Percentiles rank a stretch among this genome's conserved stretches.
Evolutionary conservation across 2,329 filamentous ascomycete species (phyloP).

Genomic region (Triangularia verruculosa): DNA sequence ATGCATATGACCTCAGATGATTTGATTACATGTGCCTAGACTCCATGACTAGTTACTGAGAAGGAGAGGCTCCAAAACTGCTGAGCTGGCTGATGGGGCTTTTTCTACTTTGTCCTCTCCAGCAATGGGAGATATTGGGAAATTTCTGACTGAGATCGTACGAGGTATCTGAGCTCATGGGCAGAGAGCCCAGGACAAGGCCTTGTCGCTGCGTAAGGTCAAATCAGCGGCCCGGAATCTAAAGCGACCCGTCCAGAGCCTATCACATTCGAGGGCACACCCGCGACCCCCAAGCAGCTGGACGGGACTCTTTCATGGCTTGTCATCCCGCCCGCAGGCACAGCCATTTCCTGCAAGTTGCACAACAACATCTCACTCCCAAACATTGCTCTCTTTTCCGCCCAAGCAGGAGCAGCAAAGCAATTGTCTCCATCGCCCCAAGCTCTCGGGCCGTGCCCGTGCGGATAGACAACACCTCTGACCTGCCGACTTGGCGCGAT

Average conservation of each 20-base stretch:
- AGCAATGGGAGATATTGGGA: not conserved
- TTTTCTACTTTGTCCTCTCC: not conserved
- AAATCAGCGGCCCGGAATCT: not conserved
- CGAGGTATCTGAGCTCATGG: not conserved
- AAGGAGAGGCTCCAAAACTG: not conserved
- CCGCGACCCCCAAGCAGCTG: not conserved
- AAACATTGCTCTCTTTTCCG: not conserved
- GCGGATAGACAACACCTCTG: not conserved
- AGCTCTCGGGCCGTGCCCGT: conserved; percentile 1
- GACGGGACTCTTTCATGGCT: too few species aligned
- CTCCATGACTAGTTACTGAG: not conserved
- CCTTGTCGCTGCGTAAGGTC: not conserved
- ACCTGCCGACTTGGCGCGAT: conserved; percentile 20
- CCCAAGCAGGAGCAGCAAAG: not conserved
- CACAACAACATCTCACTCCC: not conserved
- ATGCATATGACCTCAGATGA: not conserved
- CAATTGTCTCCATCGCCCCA: not conserved
- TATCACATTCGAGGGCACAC: not conserved
- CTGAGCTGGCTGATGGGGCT: too few species aligned
- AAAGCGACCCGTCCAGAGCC: not conserved
- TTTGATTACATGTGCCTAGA: not conserved
- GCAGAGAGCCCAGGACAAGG: not conserved
- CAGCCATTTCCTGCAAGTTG: not conserved
- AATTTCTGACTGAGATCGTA: not conserved
- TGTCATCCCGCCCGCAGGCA: not conserved